Evolutionary conservation across 208 protist genomes (phyloP).

Genomic region (Leishmania braziliensis): DNA sequence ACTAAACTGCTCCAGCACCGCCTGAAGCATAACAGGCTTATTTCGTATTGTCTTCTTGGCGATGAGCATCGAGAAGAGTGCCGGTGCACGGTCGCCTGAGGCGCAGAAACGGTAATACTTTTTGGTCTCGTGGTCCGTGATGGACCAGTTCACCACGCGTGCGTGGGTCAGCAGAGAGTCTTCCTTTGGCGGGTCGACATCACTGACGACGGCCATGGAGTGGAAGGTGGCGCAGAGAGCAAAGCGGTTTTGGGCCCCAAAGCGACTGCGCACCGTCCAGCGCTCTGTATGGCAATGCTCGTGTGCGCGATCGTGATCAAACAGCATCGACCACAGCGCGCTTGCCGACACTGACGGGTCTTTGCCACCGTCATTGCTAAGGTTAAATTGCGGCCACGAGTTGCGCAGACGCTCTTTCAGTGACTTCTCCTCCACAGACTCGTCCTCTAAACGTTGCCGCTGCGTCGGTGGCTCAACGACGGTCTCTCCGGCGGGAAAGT

Average conservation of each 20-base stretch:
- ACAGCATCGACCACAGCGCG: slow-evolving; percentile 28
- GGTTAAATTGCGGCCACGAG: slow-evolving; percentile 37
- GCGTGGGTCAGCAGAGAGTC: slow-evolving; percentile 29
- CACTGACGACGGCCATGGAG: slow-evolving; percentile 43
- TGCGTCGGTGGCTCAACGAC: slow-evolving; percentile 14
- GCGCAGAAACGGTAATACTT: slow-evolving; percentile 65
- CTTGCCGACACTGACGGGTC: slow-evolving; percentile 14
- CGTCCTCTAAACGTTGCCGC: slow-evolving; percentile 34
- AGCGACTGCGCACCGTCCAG: slow-evolving; percentile 45
- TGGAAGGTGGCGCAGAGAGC: slow-evolving; percentile 48
- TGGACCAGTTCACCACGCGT: slow-evolving; percentile 47
- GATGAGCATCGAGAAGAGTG: slow-evolving; percentile 45
- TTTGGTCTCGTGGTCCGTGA: slow-evolving; percentile 50
- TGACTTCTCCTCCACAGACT: slow-evolving; percentile 25
- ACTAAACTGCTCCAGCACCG: slow-evolving; percentile 56
- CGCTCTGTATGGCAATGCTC: slow-evolving; percentile 42
- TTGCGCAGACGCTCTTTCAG: slow-evolving; percentile 38
- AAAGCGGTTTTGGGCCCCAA: slow-evolving; percentile 47
- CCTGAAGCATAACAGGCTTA: slow-evolving; percentile 54
- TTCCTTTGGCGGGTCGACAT: slow-evolving; percentile 34
- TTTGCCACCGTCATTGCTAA: slow-evolving; percentile 1
- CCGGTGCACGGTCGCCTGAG: slow-evolving; percentile 45
- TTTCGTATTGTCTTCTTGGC: slow-evolving; percentile 35
- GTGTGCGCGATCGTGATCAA: slow-evolving; percentile 49
- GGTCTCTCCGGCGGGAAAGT: slow-evolving; percentile 12